Evolutionary conservation across 2,329 filamentous ascomycete species (phyloP), one percentile per base, ranked within the genome.

Genomic region (Tolypocladium capitatum): DNA sequence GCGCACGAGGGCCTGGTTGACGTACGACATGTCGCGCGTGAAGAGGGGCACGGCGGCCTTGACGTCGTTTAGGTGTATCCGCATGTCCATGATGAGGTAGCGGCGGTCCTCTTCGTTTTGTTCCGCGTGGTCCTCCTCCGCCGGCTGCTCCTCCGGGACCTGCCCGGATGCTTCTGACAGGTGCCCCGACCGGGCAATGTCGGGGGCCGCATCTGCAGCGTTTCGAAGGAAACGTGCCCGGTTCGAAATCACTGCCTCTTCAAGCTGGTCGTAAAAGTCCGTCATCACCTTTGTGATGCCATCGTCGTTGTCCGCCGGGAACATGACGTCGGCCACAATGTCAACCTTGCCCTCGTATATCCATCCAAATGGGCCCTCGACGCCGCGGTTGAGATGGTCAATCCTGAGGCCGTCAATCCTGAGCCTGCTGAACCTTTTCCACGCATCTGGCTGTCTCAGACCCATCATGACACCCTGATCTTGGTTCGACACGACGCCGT

Each of bases 331-430:
- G 7, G 92, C 86, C 14, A 97, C 83, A 52, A 98, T 95, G 61
- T 98, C 92, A 36, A 98, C 89, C 52, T 92, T 94, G 32, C 92
- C 92, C 66, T 97, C 88, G 55, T 94, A 86, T 46, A 98, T 98
- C 92, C 92, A 98, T 4, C 88, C 90, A 63, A 98, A 96, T 0
- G 91, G 90, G 0, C 92, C 92, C 52, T 92, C 82, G 18, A 95
- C 88, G 24, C 90, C 90, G 38, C 89, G 81, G 61, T 98, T 98
- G 10, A 98, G 74, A 63, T 98, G 92, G 58, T 97, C 92, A 47
- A 98, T 96, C 61, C 84, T 94, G 10, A 98, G 74, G 0, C 84
- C 89, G 60, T 98, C 92, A 49, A 98, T 94, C 5, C 92, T 81
- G 49, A 97, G 80, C 24, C 92, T 80, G 60, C 84, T 95, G 55